A percentile compares a stretch with the other conserved stretches of the same genome.
phyloP scores from a whole-genome alignment of 768 basidiomycete genomes.

The Rhodotorula toruloides region DNA sequence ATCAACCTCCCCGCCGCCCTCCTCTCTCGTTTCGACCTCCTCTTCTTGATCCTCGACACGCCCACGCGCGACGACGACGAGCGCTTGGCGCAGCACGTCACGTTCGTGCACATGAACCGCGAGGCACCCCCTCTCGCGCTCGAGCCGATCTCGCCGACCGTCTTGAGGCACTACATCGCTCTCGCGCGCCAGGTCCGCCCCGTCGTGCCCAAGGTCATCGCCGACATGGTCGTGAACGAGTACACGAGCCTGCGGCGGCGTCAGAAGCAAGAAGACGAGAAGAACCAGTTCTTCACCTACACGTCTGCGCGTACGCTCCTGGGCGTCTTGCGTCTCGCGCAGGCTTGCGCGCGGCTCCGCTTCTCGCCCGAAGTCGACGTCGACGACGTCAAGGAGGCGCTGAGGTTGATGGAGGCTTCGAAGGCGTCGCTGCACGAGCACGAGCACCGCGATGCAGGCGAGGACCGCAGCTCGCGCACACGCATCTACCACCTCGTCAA shows the following conservation, averaged over 20 bases:
- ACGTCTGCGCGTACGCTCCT: conserved; percentile 94
- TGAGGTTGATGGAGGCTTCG: conserved; percentile 93
- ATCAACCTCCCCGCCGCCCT: conserved; percentile 97
- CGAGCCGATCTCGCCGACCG: conserved; percentile 74
- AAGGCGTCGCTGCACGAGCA: conserved; percentile 86
- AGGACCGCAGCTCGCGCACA: conserved; percentile 69
- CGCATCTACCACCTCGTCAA: conserved; percentile 89
- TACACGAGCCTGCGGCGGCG: conserved; percentile 92
- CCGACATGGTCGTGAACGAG: conserved; percentile 86
- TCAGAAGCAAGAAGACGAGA: conserved; percentile 81
- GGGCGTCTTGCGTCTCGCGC: conserved; percentile 86
- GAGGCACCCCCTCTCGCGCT: conserved; percentile 74
- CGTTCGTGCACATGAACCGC: conserved; percentile 95
- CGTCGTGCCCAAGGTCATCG: conserved; percentile 79
- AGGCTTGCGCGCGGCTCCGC: conserved; percentile 87
- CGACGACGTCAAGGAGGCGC: conserved; percentile 89
- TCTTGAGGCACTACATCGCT: conserved; percentile 96
- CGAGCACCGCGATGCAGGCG: conserved; percentile 68
- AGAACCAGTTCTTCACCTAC: conserved; percentile 85
- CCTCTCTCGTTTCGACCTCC: conserved; percentile 88
- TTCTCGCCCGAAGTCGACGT: conserved; percentile 73
- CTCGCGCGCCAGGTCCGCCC: conserved; percentile 81
- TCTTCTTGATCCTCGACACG: conserved; percentile 96
- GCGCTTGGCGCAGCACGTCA: conserved; percentile 90
- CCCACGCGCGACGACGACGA: conserved; percentile 93